Percentiles rank a stretch among this genome's conserved stretches.
phyloP scores from a whole-genome alignment of 305 asterid species.

The Fraxinus latifolia region DNA sequence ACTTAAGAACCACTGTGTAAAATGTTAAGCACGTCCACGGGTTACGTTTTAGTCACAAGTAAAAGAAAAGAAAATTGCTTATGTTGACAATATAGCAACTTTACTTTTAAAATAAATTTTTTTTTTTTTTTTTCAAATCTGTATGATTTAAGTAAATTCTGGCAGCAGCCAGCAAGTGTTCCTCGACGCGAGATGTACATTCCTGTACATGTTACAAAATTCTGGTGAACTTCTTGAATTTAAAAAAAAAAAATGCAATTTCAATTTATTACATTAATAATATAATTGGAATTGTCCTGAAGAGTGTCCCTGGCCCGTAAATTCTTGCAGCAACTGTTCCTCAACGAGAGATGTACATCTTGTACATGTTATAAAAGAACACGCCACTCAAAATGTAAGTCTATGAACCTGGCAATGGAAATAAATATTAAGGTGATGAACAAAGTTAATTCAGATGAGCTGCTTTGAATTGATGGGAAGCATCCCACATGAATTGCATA shows the following conservation, averaged over 20 bases:
- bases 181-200: background rate
- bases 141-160: background rate
- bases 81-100: background rate
- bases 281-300: background rate
- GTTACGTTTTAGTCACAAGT: background rate
- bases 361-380: background rate
- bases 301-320: background rate
- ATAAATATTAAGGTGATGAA: background rate
- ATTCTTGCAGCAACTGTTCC: slow-evolving; percentile 1
- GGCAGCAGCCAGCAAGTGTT: background rate
- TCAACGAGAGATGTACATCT: background rate
- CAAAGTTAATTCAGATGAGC: background rate
- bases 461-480: background rate
- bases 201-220: background rate
- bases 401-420: slow-evolving; percentile 11
- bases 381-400: background rate
- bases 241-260: background rate
- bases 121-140: too few relatives aligned
- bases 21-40: background rate
- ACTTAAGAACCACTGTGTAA: background rate
- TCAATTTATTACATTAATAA: too few relatives aligned
- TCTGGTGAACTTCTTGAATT: background rate
- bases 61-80: background rate
- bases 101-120: background rate
- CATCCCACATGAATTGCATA: background rate